A percentile compares a stretch with the other conserved stretches of the same genome.
phyloP scores from a whole-genome alignment of 371 early-diverging fungal species.

The Umbelopsis sp. region DNA sequence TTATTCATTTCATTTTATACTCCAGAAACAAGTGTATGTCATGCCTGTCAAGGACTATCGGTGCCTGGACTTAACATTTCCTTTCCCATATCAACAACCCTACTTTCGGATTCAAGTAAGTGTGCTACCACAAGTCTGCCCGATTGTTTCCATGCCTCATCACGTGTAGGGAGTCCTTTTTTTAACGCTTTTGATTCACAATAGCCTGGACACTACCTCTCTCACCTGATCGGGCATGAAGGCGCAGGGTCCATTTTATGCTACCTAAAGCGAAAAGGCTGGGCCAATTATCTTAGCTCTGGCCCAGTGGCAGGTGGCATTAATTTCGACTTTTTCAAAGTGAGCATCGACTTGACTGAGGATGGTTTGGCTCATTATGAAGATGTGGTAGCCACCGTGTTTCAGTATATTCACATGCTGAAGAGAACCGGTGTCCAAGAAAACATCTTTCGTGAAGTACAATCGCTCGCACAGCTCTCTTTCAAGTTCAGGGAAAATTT shows the following conservation, averaged over 20 bases:
- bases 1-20: not conserved
- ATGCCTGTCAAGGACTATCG: slow-evolving; percentile 83
- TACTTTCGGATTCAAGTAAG: slow-evolving; percentile 59
- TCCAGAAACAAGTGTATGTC: slow-evolving; percentile 65
- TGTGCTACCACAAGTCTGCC: not conserved
- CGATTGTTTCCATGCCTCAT: too few species aligned
- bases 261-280: slow-evolving; percentile 80
- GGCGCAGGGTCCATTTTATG: slow-evolving; percentile 86
- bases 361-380: slow-evolving; percentile 78
- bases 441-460: slow-evolving; percentile 83
- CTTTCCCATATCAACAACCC: slow-evolving; percentile 77
- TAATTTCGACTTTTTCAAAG: slow-evolving; percentile 81
- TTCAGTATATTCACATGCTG: slow-evolving; percentile 89
- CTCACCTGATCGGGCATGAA: slow-evolving; percentile 82
- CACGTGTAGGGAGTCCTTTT: not conserved
- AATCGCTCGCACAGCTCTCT: slow-evolving; percentile 63
- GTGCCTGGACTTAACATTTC: slow-evolving; percentile 77
- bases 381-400: slow-evolving; percentile 79
- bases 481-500: slow-evolving; percentile 86
- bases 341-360: slow-evolving; percentile 79
- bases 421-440: slow-evolving; percentile 67
- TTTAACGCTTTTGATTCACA: not conserved
- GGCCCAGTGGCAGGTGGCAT: slow-evolving; percentile 61
- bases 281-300: slow-evolving; percentile 80
- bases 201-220: slow-evolving; percentile 71